A percentile compares a stretch with the other conserved stretches of the same genome.
Conservation (phyloP, 805 yeast species). For the Wickerhamiella dianesei region DNA sequence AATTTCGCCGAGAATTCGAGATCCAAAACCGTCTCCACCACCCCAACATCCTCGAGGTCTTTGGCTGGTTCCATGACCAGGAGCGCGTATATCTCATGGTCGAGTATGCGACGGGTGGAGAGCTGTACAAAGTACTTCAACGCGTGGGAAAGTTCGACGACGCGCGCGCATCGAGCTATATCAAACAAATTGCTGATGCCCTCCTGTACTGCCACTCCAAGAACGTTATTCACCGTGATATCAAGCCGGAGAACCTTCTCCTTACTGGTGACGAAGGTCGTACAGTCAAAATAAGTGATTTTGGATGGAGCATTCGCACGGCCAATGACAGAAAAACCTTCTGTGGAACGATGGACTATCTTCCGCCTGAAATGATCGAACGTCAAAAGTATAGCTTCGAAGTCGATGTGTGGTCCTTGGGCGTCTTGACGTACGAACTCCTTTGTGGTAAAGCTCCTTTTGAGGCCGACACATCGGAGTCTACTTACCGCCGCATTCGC, state of each 20-base stretch:
- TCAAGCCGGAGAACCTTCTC: conserved; percentile 86
- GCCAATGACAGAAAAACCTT: conserved; percentile 55
- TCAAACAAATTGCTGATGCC: conserved; percentile 73
- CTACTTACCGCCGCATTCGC: conserved; percentile 69
- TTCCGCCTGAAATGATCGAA: conserved; percentile 92
- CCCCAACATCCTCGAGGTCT: conserved; percentile 64
- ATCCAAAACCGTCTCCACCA: conserved; percentile 69
- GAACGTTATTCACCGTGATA: conserved; percentile 78
- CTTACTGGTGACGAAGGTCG: conserved; percentile 54
- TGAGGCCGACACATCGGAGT: conserved; percentile 57
- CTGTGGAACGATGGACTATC: conserved; percentile 89
- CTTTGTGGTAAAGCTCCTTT: conserved; percentile 86
- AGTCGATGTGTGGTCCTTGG: conserved; percentile 90
- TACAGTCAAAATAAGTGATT: conserved; percentile 68
- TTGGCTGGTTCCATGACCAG: conserved; percentile 73
- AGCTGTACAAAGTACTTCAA: conserved; percentile 61
- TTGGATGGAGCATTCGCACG: conserved; percentile 87
- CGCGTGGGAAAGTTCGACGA: conserved; percentile 59
- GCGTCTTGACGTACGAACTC: conserved; percentile 73
- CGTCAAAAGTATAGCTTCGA: conserved; percentile 60
- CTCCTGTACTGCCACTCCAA: conserved; percentile 63
- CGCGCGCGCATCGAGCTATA: conserved; percentile 55
- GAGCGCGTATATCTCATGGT: conserved; percentile 68
- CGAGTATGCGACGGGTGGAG: conserved; percentile 80
- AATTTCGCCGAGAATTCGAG: conserved; percentile 81